Percentiles rank a stretch among this genome's conserved stretches.
Evolutionary conservation across 495 filamentous ascomycete species (phyloP).

Genomic region (Podospora sp.): DNA sequence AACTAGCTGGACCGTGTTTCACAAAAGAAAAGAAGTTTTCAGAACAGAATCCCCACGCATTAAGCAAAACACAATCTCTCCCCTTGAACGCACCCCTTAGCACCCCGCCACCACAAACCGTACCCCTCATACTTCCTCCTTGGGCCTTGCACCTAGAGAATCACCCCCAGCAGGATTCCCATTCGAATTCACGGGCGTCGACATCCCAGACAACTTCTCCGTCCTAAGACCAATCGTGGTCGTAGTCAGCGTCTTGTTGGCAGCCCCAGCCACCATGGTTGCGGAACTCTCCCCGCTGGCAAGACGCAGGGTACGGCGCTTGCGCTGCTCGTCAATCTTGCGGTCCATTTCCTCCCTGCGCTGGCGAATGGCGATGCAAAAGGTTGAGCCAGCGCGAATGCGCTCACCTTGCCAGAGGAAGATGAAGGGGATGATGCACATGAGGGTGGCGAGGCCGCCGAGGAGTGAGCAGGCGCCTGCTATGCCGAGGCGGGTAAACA

Average conservation of each 20-base stretch:
- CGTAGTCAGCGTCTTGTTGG: neutral
- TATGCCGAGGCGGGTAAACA: slow-evolving; percentile 44
- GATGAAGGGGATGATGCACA: slow-evolving; percentile 44
- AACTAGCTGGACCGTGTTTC: neutral
- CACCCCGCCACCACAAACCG: neutral
- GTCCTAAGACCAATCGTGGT: neutral
- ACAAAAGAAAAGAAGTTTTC: neutral
- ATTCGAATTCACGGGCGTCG: neutral
- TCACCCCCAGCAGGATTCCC: neutral
- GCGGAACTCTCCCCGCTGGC: neutral
- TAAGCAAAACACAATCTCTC: neutral
- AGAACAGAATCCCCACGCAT: neutral
- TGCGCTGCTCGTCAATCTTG: slow-evolving; percentile 34
- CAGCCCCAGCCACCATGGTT: neutral
- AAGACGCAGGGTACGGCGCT: neutral
- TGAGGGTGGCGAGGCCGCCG: slow-evolving; percentile 41
- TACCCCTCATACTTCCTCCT: neutral
- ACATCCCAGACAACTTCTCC: neutral
- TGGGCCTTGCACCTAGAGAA: neutral
- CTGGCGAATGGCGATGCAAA: slow-evolving; percentile 42
- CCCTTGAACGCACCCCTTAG: neutral
- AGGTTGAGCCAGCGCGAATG: slow-evolving; percentile 39
- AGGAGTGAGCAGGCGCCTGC: slow-evolving; percentile 42
- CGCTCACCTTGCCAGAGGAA: slow-evolving; percentile 47
- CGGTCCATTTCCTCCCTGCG: slow-evolving; percentile 42